Conservation (phyloP, 345 rosid genomes). For the Melaleuca quinquenervia region DNA sequence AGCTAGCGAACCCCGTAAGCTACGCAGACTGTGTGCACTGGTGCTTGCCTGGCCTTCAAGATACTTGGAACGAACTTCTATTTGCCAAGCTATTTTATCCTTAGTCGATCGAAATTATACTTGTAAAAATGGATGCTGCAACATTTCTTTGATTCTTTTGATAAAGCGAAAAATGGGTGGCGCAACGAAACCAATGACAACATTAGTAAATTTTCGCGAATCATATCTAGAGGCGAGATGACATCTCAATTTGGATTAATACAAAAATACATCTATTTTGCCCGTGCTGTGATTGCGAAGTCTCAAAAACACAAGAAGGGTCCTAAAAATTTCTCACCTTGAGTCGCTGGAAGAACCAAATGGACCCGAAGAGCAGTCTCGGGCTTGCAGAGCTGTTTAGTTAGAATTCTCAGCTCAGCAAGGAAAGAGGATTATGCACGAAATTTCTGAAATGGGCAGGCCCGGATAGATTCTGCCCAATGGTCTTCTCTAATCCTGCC, state of each 20-base stretch:
- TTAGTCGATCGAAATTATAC: not conserved
- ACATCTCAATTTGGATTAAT: not conserved
- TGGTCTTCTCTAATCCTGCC: not conserved
- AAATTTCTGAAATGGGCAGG: not conserved
- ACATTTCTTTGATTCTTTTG: not conserved
- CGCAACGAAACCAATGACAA: not conserved
- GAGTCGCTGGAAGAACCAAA: not conserved
- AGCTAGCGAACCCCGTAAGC: slow-evolving; percentile 60
- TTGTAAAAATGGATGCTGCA: not conserved
- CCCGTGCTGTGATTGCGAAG: not conserved
- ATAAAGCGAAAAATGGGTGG: not conserved
- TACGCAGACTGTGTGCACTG: slow-evolving; percentile 96
- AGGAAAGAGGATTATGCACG: not conserved
- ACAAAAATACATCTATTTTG: not conserved
- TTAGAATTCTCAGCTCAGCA: not conserved
- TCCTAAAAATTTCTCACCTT: not conserved
- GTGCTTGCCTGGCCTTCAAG: slow-evolving; percentile 96
- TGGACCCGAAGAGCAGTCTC: not conserved
- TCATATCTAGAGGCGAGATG: not conserved
- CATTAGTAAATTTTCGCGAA: not conserved
- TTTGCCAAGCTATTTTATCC: slow-evolving; percentile 75
- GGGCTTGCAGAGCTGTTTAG: not conserved
- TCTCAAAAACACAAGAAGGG: not conserved
- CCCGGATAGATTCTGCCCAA: not conserved
- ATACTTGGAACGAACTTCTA: slow-evolving; percentile 92